Evolutionary conservation across 371 early-diverging fungal species (phyloP).

Genomic region (Haplosporangium sp.): DNA sequence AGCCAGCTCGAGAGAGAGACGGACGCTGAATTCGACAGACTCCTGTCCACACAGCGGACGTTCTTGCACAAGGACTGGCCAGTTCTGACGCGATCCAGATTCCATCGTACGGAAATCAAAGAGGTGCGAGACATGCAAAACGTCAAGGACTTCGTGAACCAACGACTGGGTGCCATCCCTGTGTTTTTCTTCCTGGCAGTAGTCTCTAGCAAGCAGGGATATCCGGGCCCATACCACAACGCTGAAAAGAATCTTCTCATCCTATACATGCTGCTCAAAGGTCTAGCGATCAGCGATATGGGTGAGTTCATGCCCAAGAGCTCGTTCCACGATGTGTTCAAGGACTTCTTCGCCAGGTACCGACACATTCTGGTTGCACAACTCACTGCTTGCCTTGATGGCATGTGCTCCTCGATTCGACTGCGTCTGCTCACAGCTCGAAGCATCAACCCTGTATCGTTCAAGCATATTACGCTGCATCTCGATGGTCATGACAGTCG

Average conservation of each 20-base stretch:
- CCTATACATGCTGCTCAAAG: slow-evolving; percentile 9
- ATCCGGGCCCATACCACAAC: slow-evolving; percentile 8
- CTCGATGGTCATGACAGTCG: slow-evolving; percentile 19
- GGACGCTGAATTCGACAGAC: slow-evolving; percentile 11
- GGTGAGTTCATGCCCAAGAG: slow-evolving; percentile 10
- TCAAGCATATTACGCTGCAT: slow-evolving; percentile 18
- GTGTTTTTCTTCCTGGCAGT: slow-evolving; percentile 13
- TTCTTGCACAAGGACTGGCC: slow-evolving; percentile 17
- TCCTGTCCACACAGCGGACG: slow-evolving; percentile 6
- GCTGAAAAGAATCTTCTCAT: slow-evolving; percentile 14
- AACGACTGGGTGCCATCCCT: slow-evolving; percentile 5
- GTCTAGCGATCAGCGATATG: slow-evolving; percentile 1
- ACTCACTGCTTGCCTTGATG: neutral
- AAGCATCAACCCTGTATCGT: slow-evolving; percentile 10
- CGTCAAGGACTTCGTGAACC: slow-evolving; percentile 14
- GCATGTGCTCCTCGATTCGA: slow-evolving; percentile 4
- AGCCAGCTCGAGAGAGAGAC: neutral
- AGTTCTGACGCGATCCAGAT: slow-evolving; percentile 8
- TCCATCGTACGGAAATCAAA: slow-evolving; percentile 19
- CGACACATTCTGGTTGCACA: neutral
- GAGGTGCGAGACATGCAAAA: slow-evolving; percentile 1
- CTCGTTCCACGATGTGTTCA: slow-evolving; percentile 8
- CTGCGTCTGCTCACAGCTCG: slow-evolving; percentile 2
- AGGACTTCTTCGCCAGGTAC: slow-evolving; percentile 11
- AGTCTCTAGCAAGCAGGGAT: neutral